phyloP scores from a whole-genome alignment of 495 filamentous ascomycete species.

The Cudoniella acicularis region DNA sequence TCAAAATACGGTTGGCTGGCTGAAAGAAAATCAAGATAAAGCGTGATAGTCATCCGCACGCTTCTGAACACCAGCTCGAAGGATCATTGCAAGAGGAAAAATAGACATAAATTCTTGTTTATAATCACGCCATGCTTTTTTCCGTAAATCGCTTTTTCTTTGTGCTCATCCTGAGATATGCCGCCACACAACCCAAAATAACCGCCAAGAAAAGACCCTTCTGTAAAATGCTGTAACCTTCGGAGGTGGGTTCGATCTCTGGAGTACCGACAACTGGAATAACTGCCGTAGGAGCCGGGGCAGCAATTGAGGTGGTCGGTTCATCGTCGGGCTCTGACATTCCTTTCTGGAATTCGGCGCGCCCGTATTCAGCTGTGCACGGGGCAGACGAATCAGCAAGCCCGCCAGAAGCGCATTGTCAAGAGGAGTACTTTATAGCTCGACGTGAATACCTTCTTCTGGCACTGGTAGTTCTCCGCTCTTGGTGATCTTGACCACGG shows the following conservation, averaged over 20 bases:
- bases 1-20: no score
- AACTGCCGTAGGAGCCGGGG: conserved; percentile 25
- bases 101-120: neutral
- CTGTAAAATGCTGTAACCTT: conserved; percentile 28
- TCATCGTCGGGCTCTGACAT: conserved; percentile 18
- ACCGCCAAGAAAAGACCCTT: conserved; percentile 27
- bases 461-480: conserved; percentile 87
- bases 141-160: conserved; percentile 21
- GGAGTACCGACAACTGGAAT: conserved; percentile 28
- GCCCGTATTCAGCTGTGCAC: conserved; percentile 25
- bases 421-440: conserved; percentile 64
- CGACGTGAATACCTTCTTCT: conserved; percentile 96
- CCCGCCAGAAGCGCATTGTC: conserved; percentile 3
- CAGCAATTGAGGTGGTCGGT: conserved; percentile 1
- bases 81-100: neutral
- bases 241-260: conserved; percentile 30
- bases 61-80: no score
- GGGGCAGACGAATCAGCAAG: conserved; percentile 36
- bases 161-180: conserved; percentile 22
- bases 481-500: conserved; percentile 84
- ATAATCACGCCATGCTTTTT: conserved; percentile 41
- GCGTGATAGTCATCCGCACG: no score
- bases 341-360: conserved; percentile 22
- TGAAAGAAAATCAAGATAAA: no score
- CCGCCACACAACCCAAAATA: conserved; percentile 28